A percentile compares a stretch with the other conserved stretches of the same genome.
Conservation (phyloP, 1,139 yeast species). For the Magnusiomyces tetraspermus region DNA sequence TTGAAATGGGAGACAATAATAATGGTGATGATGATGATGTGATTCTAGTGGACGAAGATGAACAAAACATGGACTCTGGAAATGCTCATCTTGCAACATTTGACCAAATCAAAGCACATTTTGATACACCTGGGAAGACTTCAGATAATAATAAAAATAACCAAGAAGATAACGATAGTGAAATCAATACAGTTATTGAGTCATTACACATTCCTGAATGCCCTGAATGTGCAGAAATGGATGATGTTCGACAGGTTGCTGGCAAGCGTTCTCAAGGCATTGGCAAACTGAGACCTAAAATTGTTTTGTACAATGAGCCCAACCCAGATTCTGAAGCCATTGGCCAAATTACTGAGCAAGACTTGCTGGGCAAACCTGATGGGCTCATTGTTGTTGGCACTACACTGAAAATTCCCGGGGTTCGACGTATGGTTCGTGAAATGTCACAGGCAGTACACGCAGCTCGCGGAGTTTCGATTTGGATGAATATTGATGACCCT, state of each 20-base stretch:
- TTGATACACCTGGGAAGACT: not conserved
- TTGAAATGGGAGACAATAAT: not conserved
- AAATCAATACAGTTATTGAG: constrained; percentile 26
- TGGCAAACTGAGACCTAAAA: constrained; percentile 71
- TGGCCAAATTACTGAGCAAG: constrained; percentile 62
- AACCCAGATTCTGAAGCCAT: constrained; percentile 83
- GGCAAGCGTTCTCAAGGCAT: constrained; percentile 71
- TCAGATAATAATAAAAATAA: not conserved
- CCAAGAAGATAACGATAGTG: constrained; percentile 6
- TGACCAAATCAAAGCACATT: not conserved
- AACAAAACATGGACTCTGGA: not conserved
- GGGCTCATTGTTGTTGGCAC: constrained; percentile 79
- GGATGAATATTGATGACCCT: constrained; percentile 46
- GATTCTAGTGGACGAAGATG: constrained; percentile 16
- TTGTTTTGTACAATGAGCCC: constrained; percentile 75
- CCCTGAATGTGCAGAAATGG: constrained; percentile 48
- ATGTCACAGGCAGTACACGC: constrained; percentile 59
- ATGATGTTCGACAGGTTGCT: constrained; percentile 40
- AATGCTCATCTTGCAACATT: not conserved
- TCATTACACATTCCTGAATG: constrained; percentile 38
- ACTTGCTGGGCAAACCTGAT: constrained; percentile 59
- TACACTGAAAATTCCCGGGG: constrained; percentile 79
- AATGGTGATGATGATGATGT: not conserved
- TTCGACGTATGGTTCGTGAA: constrained; percentile 61
- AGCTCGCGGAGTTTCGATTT: constrained; percentile 46